Conservation (phyloP, 345 rosid genomes). For the Laguncularia racemosa region DNA sequence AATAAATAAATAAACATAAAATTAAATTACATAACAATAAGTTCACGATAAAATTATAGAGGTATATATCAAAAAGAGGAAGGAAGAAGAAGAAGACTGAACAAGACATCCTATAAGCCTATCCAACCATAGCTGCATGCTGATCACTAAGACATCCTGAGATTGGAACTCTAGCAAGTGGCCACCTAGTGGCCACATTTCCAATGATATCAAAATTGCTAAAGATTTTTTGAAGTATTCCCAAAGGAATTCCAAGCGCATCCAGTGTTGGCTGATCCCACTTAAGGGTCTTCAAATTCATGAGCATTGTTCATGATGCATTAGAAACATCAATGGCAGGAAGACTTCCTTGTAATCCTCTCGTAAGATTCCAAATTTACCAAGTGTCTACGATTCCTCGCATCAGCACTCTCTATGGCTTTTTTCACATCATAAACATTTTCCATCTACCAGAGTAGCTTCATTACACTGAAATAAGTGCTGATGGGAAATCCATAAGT, state of each 20-base stretch:
- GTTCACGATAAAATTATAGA: too few species aligned
- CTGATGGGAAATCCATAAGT: constrained; percentile 82
- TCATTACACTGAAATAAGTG: constrained; percentile 86
- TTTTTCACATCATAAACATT: constrained; percentile 54
- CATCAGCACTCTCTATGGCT: constrained; percentile 56
- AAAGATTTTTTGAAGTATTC: constrained; percentile 61
- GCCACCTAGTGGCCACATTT: constrained; percentile 74
- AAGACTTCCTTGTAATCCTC: constrained; percentile 58
- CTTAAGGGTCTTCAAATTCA: constrained; percentile 68
- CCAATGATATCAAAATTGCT: constrained; percentile 91
- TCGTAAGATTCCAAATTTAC: constrained; percentile 93
- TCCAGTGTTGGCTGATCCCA: constrained; percentile 64
- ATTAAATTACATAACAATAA: too few species aligned
- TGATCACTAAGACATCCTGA: constrained; percentile 96
- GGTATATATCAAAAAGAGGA: too few species aligned
- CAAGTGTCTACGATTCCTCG: constrained; percentile 81
- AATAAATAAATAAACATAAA: too few species aligned
- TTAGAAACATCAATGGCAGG: constrained; percentile 94
- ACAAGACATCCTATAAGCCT: constrained; percentile 73
- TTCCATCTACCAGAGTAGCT: constrained; percentile 86
- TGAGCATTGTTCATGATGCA: constrained; percentile 89
- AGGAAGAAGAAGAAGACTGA: too few species aligned
- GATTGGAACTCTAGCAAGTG: constrained; percentile 59
- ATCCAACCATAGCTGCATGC: constrained; percentile 95
- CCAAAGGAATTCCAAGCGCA: constrained; percentile 46